Conservation (phyloP, 345 rosid genomes). For the Aethionema arabicum region DNA sequence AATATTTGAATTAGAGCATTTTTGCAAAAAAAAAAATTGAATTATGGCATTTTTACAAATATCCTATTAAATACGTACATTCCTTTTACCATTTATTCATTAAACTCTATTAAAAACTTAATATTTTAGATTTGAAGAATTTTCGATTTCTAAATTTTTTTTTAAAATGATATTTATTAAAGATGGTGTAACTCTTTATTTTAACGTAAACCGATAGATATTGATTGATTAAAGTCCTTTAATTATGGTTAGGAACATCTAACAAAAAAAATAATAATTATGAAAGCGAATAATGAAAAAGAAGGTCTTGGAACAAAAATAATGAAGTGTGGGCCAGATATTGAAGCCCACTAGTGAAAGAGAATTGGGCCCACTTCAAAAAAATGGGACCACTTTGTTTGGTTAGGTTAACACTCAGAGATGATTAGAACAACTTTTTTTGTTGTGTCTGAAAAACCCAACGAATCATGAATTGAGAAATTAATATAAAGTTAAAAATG, state of each 20-base stretch:
- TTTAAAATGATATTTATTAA: no score
- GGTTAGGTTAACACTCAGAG: constrained; percentile 14
- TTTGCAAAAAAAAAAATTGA: no score
- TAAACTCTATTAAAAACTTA: no score
- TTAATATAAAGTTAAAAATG: constrained; percentile 7
- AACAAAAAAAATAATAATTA: constrained; percentile 1
- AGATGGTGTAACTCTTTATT: no score
- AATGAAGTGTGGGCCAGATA: constrained; percentile 34
- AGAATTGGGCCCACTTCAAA: constrained; percentile 29
- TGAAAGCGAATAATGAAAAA: constrained; percentile 16
- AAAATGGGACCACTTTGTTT: constrained; percentile 35
- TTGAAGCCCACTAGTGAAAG: constrained; percentile 34
- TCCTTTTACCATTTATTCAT: no score
- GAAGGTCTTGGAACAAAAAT: constrained; percentile 15
- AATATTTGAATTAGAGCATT: no score
- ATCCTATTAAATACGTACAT: no score
- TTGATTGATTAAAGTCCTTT: no score
- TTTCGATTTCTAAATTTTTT: no score
- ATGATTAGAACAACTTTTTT: constrained; percentile 17
- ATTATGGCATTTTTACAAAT: no score
- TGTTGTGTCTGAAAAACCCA: constrained; percentile 4
- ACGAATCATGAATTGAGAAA: constrained; percentile 23
- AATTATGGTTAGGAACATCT: constrained; percentile 2
- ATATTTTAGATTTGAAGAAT: no score
- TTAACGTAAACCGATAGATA: no score